Base-by-base conservation (phyloP, 257 asterid species). In the Fraxinus excelsior region DNA sequence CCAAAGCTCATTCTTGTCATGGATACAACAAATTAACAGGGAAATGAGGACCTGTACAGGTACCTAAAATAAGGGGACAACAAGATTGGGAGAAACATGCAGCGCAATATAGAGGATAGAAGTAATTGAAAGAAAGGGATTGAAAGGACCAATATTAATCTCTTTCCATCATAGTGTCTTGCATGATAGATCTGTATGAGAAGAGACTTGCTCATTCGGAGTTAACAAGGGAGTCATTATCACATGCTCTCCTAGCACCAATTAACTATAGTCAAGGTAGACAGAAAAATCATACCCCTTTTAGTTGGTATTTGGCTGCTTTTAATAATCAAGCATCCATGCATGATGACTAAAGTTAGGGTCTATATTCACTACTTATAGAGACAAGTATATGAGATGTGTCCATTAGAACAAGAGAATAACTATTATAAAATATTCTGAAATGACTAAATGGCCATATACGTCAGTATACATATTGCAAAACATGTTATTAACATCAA, bases 161-260 rank as follows among this genome's bases (percentile, higher is more conserved):
- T n/a, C 65, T 18, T 56, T 56, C 4, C 11, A 7, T 28, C 68
- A 73, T 19, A 68, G 42, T 68, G 42, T 60, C 19, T 58, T 42
- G 76, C 74, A 60, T 11, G 71, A 64, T 70, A 67, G 66, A 79
- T 72, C 35, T 34, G 5, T 21, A 73, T 44, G 38, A 73, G 58
- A 67, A 66, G 64, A 68, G 37, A 60, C 72, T 75, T 67, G 53
- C 56, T 56, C 14, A 72, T 66, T 35, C 46, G 44, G 28, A 46
- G 74, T 62, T 71, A 70, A 49, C 44, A 21, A 37, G 49, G 72
- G 18, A 76, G 16, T 37, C n/a, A 67, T 7, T 34, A 6, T 44
- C 51, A 1, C 70, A 37, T 31, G 73, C 64, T 77, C 75, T 67
- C 65, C 29, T 38, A 49, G 23, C 64, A 19, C 34, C 65, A 35